These are phyloP conservation scores for Nicotiana attenuata DNA, from an alignment of 257 asterid species.

Conservation along the genomic window DNA sequence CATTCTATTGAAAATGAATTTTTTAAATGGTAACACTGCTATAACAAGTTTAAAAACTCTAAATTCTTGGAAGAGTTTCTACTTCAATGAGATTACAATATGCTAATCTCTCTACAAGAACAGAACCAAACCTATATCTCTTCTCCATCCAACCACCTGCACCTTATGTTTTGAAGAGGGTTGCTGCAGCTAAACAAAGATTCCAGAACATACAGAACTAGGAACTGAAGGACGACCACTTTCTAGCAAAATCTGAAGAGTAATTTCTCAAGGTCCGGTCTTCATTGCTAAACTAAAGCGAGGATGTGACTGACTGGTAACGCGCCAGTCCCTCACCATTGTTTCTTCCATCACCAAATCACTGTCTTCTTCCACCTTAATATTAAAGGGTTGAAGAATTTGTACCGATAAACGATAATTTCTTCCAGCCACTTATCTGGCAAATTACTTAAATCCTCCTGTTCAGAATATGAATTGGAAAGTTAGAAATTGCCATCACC, in stretches of 20 bases:
- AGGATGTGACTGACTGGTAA: not conserved
- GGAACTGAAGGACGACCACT: constrained; percentile 10
- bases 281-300: not conserved
- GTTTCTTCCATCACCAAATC: constrained; percentile 8
- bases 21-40: constrained; percentile 1
- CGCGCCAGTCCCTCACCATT: not conserved
- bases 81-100: constrained; percentile 37
- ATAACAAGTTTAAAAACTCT: constrained; percentile 25
- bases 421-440: constrained; percentile 20
- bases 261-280: not conserved
- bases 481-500: not conserved
- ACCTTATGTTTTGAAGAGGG: constrained; percentile 16
- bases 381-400: not conserved
- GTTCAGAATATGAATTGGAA: constrained; percentile 14
- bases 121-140: constrained; percentile 15
- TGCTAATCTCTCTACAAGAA: constrained; percentile 20
- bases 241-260: constrained; percentile 13
- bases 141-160: constrained; percentile 22
- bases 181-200: constrained; percentile 26
- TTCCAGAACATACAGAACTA: constrained; percentile 38
- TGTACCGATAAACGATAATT: constrained; percentile 14
- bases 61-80: constrained; percentile 25
- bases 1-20: not conserved
- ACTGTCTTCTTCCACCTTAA: constrained; percentile 9
- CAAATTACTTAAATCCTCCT: constrained; percentile 47